Evolutionary conservation across 768 basidiomycete species (phyloP), one percentile per base, ranked within the genome.

Genomic region (Collybiopsis confluens): DNA sequence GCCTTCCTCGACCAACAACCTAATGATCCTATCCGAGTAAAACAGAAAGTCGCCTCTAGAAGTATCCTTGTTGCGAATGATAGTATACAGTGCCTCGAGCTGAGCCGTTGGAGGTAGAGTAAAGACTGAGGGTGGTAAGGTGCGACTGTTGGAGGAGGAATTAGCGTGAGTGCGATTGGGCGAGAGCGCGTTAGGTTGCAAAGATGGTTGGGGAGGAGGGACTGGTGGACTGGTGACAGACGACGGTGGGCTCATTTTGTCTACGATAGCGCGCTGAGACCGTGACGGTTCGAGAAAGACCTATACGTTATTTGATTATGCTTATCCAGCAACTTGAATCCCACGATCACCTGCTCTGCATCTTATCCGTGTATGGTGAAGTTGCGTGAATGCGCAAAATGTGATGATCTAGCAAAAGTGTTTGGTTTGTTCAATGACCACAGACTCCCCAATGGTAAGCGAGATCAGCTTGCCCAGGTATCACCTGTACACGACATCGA

Each of bases 11-110:
- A 90, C 88, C 52, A 91, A 76, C 42, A 90, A 63, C 45, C 88
- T 75, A 61, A 98, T 98, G 68, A 98, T 93, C 16, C 94, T 79
- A 70, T 94, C 92, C 10, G 88, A 89, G 68, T 95, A 95, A 72
- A 98, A 99, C 57, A 99, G 80, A 63, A 99, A 99, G 66, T 98
- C 97, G 7, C 94, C 94, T 51, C 94, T 75, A 24, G 81, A 81
- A 2, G 96, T 97, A 38, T 86, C 81, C 70, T 85, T 88, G 69
- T 96, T 86, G 49, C 96, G 71, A 67, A 97, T 95, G 68, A 97
- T 96, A 10, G 94, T 98, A 73, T 96, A 90, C 27, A 98, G 75
- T 2, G 93, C 94, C 67, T 97, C 94, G 20, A 99, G 83, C 72
- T 98, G 96, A 1, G 90, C 85, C 0, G 93, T 98, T 61, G 89